Evolutionary conservation across 108 stramenopile species (phyloP).

Genomic region (Nannochloropsis gaditana): DNA sequence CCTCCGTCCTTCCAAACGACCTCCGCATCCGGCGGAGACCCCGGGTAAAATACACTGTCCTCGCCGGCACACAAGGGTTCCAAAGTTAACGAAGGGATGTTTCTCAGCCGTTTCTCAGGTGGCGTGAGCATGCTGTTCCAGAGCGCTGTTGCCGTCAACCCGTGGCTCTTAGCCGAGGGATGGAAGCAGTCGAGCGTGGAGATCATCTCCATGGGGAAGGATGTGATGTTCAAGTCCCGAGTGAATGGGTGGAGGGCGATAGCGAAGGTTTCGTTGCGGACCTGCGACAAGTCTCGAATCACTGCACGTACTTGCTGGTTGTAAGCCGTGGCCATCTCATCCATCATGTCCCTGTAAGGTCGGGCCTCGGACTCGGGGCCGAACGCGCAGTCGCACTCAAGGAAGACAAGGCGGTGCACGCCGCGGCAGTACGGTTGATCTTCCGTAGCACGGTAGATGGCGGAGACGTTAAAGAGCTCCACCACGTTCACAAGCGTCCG

Average conservation of each 20-base stretch:
- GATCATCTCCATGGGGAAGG: conserved; percentile 1
- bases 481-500: neutral
- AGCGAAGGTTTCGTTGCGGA: neutral
- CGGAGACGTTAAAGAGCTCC: neutral
- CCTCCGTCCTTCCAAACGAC: neutral
- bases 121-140: neutral
- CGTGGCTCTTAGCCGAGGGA: neutral
- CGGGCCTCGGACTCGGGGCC: neutral
- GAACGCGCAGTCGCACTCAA: conserved; percentile 5
- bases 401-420: neutral
- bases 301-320: neutral
- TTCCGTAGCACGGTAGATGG: neutral
- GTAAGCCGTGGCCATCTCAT: neutral
- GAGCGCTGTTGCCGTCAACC: neutral
- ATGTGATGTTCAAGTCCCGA: neutral
- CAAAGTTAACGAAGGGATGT: neutral
- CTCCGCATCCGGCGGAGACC: neutral
- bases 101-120: neutral
- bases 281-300: conserved; percentile 15
- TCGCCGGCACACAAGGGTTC: neutral
- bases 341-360: neutral
- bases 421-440: neutral
- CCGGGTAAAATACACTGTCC: conserved; percentile 13
- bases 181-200: neutral
- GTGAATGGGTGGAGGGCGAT: conserved; percentile 16